A percentile compares a stretch with the other conserved stretches of the same genome.
Evolutionary conservation across 495 filamentous ascomycete genomes (phyloP).

Genomic region (Podospora didyma): DNA sequence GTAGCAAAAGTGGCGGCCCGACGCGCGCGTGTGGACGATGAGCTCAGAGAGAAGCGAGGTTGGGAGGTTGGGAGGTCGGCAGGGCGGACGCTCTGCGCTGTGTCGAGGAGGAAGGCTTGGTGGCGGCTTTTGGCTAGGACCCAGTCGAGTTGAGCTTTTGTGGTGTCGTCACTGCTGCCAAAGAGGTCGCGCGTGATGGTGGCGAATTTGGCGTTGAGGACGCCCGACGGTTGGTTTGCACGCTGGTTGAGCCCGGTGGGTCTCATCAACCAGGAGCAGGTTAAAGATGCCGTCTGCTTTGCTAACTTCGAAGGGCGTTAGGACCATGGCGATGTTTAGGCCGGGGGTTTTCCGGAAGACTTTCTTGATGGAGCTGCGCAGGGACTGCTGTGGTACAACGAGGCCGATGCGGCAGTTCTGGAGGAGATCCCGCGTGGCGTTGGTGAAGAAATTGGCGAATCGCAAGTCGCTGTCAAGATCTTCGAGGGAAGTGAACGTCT

Average conservation of each 20-base stretch:
- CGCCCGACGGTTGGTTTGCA: neutral
- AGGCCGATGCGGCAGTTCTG: neutral
- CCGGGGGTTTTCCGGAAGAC: neutral
- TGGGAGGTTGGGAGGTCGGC: slow-evolving; percentile 1
- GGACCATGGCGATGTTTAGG: neutral
- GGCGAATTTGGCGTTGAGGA: neutral
- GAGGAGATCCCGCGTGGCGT: neutral
- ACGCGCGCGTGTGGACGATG: neutral
- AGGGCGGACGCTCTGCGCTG: neutral
- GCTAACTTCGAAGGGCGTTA: neutral
- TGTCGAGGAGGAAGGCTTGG: neutral
- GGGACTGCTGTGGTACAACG: neutral
- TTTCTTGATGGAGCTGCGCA: neutral
- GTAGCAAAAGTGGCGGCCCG: neutral
- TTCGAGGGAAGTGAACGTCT: neutral
- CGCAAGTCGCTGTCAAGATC: slow-evolving; percentile 1
- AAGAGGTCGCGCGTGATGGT: neutral
- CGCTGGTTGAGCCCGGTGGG: neutral
- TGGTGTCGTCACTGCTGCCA: neutral
- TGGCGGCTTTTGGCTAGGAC: neutral
- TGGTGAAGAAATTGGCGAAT: slow-evolving; percentile 1
- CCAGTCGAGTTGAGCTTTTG: neutral
- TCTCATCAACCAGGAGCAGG: neutral
- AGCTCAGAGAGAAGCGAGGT: neutral
- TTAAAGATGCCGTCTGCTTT: neutral